Base-by-base conservation (phyloP, 345 rosid species). In the Turnera subulata region DNA sequence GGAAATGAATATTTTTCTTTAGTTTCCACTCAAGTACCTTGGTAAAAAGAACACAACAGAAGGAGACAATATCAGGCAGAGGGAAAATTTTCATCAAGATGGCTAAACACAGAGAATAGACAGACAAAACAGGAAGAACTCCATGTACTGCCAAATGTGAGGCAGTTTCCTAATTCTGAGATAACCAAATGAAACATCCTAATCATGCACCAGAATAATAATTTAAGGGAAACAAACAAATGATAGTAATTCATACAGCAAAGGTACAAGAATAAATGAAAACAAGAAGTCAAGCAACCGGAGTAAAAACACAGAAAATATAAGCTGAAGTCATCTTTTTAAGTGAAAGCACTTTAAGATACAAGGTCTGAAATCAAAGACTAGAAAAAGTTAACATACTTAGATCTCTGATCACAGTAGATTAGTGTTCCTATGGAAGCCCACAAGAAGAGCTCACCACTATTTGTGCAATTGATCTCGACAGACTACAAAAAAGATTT, bases 1-100 rank as follows among this genome's bases (percentile, higher is more conserved):
- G 55, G 73, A 73, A 77, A 76, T 58, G 70, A 68, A 72, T 46
- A 65, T 26, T 53, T 44, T 66, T 65, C 73, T 60, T 80, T 66
- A 79, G 78, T 59, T 63, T 67, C 59, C 62, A 58, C 52, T 56
- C 70, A 62, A 46, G 56, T 50, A 55, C 61, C 64, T 61, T 68
- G 39, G 24, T 53, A 55, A 25, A 60, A 49, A 55, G 56, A 53
- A 48, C 43, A 64, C 26, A 56, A 37, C 40, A 64, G 56, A 50
- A 33, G 33, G 44, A 61, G 47, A 52, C 12, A 20, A 67, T 21
- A 56, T 49, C 47, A 71, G 63, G 62, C 53, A 50, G 52, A 45
- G 35, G 13, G 60, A 59, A 52, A 49, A 60, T 29, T 29, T 29
- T 3, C 35, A 4, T 8, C 35, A 29, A 8, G 4, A 8, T 29